A percentile compares a stretch with the other conserved stretches of the same genome.
These are phyloP conservation scores for Crucibulum laeve DNA, from an alignment of 768 basidiomycete genomes.

Conservation along the genomic window DNA sequence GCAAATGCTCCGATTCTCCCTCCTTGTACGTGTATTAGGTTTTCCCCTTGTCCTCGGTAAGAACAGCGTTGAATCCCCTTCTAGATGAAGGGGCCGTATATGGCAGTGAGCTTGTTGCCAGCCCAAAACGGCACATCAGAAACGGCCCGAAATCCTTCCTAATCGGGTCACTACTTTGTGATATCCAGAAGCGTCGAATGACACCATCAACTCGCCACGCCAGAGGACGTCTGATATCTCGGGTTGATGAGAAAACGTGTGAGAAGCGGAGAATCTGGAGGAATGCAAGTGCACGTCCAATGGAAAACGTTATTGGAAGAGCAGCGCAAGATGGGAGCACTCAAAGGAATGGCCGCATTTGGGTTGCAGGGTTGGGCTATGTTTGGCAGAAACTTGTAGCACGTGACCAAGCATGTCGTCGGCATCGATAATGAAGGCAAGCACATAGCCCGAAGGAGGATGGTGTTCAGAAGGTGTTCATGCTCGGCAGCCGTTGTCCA, in stretches of 20 bases:
- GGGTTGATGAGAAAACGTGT: not conserved
- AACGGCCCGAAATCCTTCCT: slow-evolving; percentile 12
- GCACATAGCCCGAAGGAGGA: too few relatives aligned
- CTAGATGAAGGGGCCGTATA: slow-evolving; percentile 10
- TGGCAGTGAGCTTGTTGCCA: slow-evolving; percentile 10
- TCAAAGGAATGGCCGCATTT: not conserved
- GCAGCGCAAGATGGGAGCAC: not conserved
- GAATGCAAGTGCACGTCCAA: not conserved
- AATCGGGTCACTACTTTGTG: slow-evolving; percentile 31
- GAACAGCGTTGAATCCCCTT: slow-evolving; percentile 6
- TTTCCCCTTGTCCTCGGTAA: slow-evolving; percentile 37
- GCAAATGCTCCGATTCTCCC: slow-evolving; percentile 24
- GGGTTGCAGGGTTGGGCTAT: not conserved
- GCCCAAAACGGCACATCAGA: slow-evolving; percentile 1
- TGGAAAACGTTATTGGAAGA: not conserved
- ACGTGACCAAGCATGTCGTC: not conserved
- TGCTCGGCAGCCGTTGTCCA: too few relatives aligned
- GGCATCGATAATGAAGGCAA: too few relatives aligned
- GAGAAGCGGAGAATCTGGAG: not conserved
- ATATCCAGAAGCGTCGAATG: slow-evolving; percentile 14
- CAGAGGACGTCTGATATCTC: not conserved
- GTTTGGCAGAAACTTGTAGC: not conserved
- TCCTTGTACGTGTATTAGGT: slow-evolving; percentile 36
- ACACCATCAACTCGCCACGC: slow-evolving; percentile 10
- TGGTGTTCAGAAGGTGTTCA: too few relatives aligned